Evolutionary conservation across 1,284 basidiomycete species (phyloP).

Genomic region (Trametes sp.): DNA sequence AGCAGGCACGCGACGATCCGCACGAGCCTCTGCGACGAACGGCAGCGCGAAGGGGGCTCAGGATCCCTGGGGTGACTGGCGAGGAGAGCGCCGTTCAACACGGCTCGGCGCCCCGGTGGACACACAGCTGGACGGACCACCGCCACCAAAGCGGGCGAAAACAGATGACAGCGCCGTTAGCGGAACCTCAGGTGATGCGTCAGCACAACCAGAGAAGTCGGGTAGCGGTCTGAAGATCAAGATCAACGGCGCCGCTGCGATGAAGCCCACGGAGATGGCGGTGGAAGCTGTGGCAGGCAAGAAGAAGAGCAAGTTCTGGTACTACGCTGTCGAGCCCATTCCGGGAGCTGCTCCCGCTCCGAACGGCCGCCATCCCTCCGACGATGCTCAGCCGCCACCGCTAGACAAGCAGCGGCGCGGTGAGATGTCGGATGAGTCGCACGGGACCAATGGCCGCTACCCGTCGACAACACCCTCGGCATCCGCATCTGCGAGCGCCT

Average conservation of each 20-base stretch:
- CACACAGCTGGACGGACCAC: slow-evolving; percentile 56
- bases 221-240: slow-evolving; percentile 46
- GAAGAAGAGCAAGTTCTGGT: slow-evolving; percentile 84
- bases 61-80: slow-evolving; percentile 64
- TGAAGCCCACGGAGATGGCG: slow-evolving; percentile 73
- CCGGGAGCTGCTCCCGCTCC: slow-evolving; percentile 30
- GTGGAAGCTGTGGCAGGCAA: slow-evolving; percentile 75
- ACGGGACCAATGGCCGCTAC: slow-evolving; percentile 25
- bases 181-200: slow-evolving; percentile 51
- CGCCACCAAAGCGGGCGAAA: slow-evolving; percentile 66
- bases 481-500: slow-evolving; percentile 25
- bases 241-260: slow-evolving; percentile 58
- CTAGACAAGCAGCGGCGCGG: slow-evolving; percentile 18
- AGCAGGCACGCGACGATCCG: slow-evolving; percentile 65
- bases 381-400: slow-evolving; percentile 25
- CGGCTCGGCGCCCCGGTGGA: slow-evolving; percentile 66
- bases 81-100: slow-evolving; percentile 75
- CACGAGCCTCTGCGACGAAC: slow-evolving; percentile 52
- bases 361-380: slow-evolving; percentile 7
- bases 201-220: slow-evolving; percentile 30
- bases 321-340: slow-evolving; percentile 79
- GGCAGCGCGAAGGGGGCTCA: slow-evolving; percentile 60
- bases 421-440: slow-evolving; percentile 23
- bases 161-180: slow-evolving; percentile 76
- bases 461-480: slow-evolving; percentile 28